Evolutionary conservation across 2,329 filamentous ascomycete genomes (phyloP).

Genomic region (Decorospora gaudefroyi): DNA sequence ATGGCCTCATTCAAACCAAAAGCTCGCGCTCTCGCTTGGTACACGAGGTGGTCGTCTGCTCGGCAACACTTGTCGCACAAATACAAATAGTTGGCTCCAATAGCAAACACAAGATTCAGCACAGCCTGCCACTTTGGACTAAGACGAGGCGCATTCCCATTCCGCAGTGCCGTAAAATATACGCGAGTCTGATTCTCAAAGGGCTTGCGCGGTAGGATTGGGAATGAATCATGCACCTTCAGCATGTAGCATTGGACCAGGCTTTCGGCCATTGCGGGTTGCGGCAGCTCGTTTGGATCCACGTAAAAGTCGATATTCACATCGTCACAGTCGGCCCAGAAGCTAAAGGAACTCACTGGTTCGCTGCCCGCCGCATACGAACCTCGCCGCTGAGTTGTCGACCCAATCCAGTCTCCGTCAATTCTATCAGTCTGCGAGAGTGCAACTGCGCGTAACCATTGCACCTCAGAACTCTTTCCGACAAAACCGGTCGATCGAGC

Average conservation of each 20-base stretch:
- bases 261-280: slow-evolving; percentile 35
- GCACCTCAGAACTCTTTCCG: slow-evolving; percentile 41
- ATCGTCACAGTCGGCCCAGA: slow-evolving; percentile 42
- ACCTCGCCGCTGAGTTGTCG: slow-evolving; percentile 7
- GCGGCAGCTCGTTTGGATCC: slow-evolving; percentile 42
- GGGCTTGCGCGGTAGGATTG: slow-evolving; percentile 41
- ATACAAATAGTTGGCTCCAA: slow-evolving; percentile 49
- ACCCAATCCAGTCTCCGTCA: slow-evolving; percentile 13
- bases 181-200: slow-evolving; percentile 44
- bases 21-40: slow-evolving; percentile 47
- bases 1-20: slow-evolving; percentile 39
- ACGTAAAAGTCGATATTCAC: slow-evolving; percentile 33
- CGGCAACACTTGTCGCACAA: slow-evolving; percentile 36
- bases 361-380: slow-evolving; percentile 22
- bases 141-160: slow-evolving; percentile 22
- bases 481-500: slow-evolving; percentile 42
- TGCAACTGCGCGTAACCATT: slow-evolving; percentile 38
- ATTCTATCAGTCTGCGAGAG: slow-evolving; percentile 28
- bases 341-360: slow-evolving; percentile 39
- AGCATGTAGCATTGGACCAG: slow-evolving; percentile 47
- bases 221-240: slow-evolving; percentile 48
- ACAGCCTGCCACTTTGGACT: slow-evolving; percentile 47
- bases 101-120: slow-evolving; percentile 51
- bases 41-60: slow-evolving; percentile 45
- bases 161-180: slow-evolving; percentile 36